A percentile compares a stretch with the other conserved stretches of the same genome.
These are phyloP conservation scores for Erythrobasidium hasegawianum DNA, from an alignment of 1,284 basidiomycete genomes.

Conservation along the genomic window DNA sequence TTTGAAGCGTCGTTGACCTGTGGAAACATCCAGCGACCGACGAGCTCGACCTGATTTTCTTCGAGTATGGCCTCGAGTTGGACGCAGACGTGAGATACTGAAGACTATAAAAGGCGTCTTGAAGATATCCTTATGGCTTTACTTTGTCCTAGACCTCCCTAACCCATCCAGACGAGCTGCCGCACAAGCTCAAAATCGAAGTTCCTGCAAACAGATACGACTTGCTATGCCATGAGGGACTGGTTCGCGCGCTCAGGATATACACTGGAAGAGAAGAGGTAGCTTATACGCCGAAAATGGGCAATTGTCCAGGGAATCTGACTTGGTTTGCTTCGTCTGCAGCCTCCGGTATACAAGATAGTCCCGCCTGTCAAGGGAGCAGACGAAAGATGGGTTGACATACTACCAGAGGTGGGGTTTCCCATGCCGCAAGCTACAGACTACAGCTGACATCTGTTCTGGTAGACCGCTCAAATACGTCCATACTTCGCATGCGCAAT, in stretches of 20 bases:
- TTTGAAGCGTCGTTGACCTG: not conserved
- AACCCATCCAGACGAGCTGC: conserved; percentile 35
- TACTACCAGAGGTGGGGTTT: conserved; percentile 55
- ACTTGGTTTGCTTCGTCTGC: conserved; percentile 38
- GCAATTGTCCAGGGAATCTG: no score
- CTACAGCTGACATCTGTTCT: not conserved
- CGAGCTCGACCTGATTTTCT: conserved; percentile 92
- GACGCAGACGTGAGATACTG: conserved; percentile 81
- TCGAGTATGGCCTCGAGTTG: conserved; percentile 95
- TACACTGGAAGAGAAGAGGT: conserved; percentile 68
- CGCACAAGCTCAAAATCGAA: conserved; percentile 94
- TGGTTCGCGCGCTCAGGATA: conserved; percentile 77
- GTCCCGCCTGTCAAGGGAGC: conserved; percentile 51
- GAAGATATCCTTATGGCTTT: no score
- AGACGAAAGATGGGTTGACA: conserved; percentile 32
- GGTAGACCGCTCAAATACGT: conserved; percentile 72
- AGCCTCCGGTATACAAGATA: conserved; percentile 69
- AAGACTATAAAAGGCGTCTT: no score
- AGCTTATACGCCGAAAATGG: not conserved
- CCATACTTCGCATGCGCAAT: conserved; percentile 89
- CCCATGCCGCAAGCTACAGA: not conserved
- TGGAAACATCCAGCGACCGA: conserved; percentile 68
- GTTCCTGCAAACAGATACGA: conserved; percentile 97
- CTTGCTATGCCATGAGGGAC: conserved; percentile 93
- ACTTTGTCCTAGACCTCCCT: conserved; percentile 33